Base-by-base conservation (phyloP, 2,329 filamentous ascomycete species). In the Curvularia spicifera region DNA sequence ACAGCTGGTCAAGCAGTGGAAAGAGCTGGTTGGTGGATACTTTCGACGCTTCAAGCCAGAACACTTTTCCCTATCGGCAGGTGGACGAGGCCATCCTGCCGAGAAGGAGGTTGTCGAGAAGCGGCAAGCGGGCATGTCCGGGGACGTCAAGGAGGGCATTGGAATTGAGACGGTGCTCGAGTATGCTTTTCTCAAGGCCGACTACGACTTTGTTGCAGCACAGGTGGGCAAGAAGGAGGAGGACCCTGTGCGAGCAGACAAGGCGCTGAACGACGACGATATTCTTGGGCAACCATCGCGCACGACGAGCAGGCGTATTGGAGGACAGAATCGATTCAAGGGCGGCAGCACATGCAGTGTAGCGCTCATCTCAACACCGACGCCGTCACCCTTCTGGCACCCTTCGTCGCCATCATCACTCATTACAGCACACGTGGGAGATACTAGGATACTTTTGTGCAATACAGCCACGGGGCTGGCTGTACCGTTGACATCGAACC, bases 351-450 rank as follows among this genome's bases (percentile, higher is more conserved):
- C 95, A 1, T 93, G 91, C 42, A 96, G 92, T 18, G 82, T 97
- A 18, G 93, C 89, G 1, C 84, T 99, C 71, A 92, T 99, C 55
- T 96, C 93, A 0, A 98, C 95, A 0, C 93, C 94, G 0, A 96
- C 92, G 0, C 89, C 93, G 0, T 90, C 90, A 0, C 95, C 95
- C 0, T 99, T 96, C 78, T 99, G 95, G 95, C 91, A 98, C 70
- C 95, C 95, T 0, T 86, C 88, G 4, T 90, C 92, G 0, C 89
- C 91, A 3, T 92, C 90, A 0, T 96, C 93, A 0, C 80, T 99
- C 35, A 79, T 97, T 15, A 89, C 93, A 6, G 93, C 92, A 0
- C 95, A 99, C 74, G 93, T 97, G 2, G 95, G 95, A 59, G 95
- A 99, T 76, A 97, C 93, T 1, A 87, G 95, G 51, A 89, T 97